Evolutionary conservation across 2,329 filamentous ascomycete species (phyloP).

Genomic region (Atkinsonella texensis): DNA sequence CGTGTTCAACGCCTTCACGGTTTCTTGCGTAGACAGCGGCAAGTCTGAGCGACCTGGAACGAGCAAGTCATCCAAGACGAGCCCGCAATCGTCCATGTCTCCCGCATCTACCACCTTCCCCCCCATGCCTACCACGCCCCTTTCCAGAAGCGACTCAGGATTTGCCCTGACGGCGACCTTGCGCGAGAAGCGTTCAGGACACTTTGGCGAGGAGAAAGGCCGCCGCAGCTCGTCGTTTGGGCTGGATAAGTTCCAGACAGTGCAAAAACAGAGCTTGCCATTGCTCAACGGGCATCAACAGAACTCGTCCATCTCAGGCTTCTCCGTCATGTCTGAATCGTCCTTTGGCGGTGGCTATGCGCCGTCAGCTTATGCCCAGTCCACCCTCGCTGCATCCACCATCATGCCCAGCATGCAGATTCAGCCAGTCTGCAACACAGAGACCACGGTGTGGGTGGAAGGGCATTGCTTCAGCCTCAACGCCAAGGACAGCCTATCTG

Average conservation of each 20-base stretch:
- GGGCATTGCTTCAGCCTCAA: constrained; percentile 68
- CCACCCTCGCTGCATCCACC: constrained; percentile 74
- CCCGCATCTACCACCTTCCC: constrained; percentile 71
- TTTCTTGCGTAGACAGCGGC: constrained; percentile 55
- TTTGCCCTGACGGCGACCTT: constrained; percentile 77
- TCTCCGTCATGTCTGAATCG: constrained; percentile 53
- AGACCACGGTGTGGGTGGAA: constrained; percentile 73
- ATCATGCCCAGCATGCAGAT: constrained; percentile 78
- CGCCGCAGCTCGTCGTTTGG: constrained; percentile 90
- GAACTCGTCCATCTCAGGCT: constrained; percentile 46
- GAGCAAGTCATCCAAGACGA: constrained; percentile 50
- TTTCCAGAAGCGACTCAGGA: constrained; percentile 85
- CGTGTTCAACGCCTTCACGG: constrained; percentile 84
- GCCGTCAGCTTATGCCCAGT: constrained; percentile 73
- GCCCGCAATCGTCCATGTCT: constrained; percentile 55
- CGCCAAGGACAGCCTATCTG: constrained; percentile 43
- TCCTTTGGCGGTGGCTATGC: constrained; percentile 62
- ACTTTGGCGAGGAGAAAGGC: constrained; percentile 69
- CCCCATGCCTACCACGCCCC: constrained; percentile 59
- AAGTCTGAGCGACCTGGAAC: constrained; percentile 69
- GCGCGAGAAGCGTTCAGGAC: constrained; percentile 85
- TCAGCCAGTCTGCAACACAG: constrained; percentile 66
- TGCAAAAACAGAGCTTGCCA: constrained; percentile 60
- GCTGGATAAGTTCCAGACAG: constrained; percentile 55
- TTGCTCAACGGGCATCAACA: constrained; percentile 56